phyloP scores from a whole-genome alignment of 2,329 filamentous ascomycete species.

The Colletotrichum sp. region DNA sequence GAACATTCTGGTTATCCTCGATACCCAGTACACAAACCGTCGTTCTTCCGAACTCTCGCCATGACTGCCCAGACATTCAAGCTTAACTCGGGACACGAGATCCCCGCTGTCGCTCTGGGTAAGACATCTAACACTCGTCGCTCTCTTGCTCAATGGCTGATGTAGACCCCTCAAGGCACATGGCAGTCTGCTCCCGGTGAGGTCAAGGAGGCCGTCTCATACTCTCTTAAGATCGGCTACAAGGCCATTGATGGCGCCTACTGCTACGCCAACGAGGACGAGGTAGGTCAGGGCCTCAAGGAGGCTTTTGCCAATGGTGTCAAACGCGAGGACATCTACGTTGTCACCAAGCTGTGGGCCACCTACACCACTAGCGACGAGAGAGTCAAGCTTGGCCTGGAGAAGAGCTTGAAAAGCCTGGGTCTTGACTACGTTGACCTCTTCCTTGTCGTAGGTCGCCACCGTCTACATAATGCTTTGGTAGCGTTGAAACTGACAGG shows the following conservation, averaged over 20 bases:
- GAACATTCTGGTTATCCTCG: neutral
- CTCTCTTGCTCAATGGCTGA: neutral
- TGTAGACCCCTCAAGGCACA: conserved; percentile 51
- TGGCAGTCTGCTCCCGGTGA: conserved; percentile 67
- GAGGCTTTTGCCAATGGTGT: conserved; percentile 73
- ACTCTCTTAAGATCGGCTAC: conserved; percentile 62
- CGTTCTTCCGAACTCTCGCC: neutral
- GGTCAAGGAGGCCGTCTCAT: conserved; percentile 61
- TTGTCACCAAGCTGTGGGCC: conserved; percentile 86
- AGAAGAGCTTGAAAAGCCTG: conserved; percentile 74
- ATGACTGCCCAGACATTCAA: conserved; percentile 64
- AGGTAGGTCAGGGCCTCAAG: conserved; percentile 79
- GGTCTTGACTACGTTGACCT: conserved; percentile 84
- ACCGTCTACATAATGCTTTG: neutral
- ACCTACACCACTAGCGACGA: conserved; percentile 66
- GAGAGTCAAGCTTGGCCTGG: conserved; percentile 69
- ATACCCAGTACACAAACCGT: neutral
- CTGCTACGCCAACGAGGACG: conserved; percentile 81
- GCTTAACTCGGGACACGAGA: conserved; percentile 67
- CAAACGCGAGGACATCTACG: conserved; percentile 80
- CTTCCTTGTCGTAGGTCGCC: conserved; percentile 63
- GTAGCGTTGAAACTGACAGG: neutral
- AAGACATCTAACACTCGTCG: conserved; percentile 23
- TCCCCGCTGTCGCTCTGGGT: conserved; percentile 69
- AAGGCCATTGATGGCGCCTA: conserved; percentile 73